These are phyloP conservation scores for Yamadazyma conglobata DNA, from an alignment of 1,139 yeast genomes.

Conservation along the genomic window DNA sequence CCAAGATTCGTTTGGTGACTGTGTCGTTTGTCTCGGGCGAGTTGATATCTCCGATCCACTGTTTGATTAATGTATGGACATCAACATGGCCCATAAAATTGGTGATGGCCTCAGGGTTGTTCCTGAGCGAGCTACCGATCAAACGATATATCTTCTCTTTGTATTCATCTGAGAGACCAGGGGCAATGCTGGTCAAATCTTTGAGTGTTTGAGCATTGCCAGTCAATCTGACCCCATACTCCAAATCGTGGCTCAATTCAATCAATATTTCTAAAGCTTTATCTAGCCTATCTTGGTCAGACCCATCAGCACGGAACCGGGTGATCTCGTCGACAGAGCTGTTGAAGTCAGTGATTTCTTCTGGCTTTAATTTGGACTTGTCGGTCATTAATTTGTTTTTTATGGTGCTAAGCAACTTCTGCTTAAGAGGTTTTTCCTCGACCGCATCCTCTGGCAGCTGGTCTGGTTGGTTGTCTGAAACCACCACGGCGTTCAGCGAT, in stretches of 20 bases:
- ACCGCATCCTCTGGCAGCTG: conserved; percentile 2
- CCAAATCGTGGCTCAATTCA: conserved; percentile 64
- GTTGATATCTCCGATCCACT: conserved; percentile 4
- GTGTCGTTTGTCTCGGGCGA: conserved; percentile 19
- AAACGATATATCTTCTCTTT: conserved; percentile 49
- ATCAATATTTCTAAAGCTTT: conserved; percentile 45
- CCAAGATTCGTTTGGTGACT: conserved; percentile 46
- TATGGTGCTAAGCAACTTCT: no score
- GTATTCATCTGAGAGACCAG: conserved; percentile 12
- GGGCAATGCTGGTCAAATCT: conserved; percentile 9
- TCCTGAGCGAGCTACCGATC: conserved; percentile 59
- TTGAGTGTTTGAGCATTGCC: conserved; percentile 18
- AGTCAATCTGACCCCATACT: conserved; percentile 50
- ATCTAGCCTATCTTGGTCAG: no score
- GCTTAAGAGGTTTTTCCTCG: conserved; percentile 11
- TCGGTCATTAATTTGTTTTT: conserved; percentile 9
- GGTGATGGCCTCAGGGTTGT: conserved; percentile 62
- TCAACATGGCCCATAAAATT: conserved; percentile 18
- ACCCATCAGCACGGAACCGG: no score
- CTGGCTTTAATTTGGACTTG: not conserved
- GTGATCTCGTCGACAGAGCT: not conserved
- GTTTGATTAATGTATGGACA: conserved; percentile 15
- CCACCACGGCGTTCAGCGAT: conserved; percentile 15
- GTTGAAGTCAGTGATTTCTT: not conserved
- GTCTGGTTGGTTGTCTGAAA: conserved; percentile 7